phyloP scores from a whole-genome alignment of 192 early-diverging fungal species.

The Backusella luteola region DNA sequence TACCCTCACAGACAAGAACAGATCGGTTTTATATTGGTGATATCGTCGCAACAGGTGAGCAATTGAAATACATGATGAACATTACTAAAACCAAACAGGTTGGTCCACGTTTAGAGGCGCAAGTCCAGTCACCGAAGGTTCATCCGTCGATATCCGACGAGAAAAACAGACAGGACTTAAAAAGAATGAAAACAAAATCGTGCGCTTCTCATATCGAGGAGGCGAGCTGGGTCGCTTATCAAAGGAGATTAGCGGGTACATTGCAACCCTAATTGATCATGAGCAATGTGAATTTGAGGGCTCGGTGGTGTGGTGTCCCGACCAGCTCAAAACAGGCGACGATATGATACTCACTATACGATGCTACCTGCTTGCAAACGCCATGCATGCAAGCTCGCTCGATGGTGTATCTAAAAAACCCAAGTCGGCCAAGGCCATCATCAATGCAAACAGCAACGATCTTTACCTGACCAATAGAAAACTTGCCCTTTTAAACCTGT shows the following conservation, averaged over 20 bases:
- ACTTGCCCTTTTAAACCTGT: conserved; percentile 20
- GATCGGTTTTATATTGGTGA: conserved; percentile 27
- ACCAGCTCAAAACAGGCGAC: conserved; percentile 33
- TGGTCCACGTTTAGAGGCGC: conserved; percentile 44
- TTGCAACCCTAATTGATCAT: conserved; percentile 49
- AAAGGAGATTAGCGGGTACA: conserved; percentile 38
- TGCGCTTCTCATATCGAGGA: conserved; percentile 41
- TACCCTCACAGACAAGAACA: background rate
- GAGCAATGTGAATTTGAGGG: conserved; percentile 45
- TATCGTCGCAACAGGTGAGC: conserved; percentile 11
- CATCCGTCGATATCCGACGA: conserved; percentile 36
- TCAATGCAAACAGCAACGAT: background rate
- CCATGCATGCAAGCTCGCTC: background rate
- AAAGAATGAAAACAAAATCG: conserved; percentile 43
- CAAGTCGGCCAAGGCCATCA: background rate
- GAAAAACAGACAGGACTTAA: conserved; percentile 20
- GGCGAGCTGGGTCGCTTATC: conserved; percentile 48
- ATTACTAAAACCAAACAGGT: conserved; percentile 30
- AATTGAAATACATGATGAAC: background rate
- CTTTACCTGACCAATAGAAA: conserved; percentile 4
- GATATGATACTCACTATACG: conserved; percentile 45
- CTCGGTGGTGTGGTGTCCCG: conserved; percentile 35
- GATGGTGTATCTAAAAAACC: background rate
- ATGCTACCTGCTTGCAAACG: conserved; percentile 39
- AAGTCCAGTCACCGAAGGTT: conserved; percentile 39